A percentile compares a stretch with the other conserved stretches of the same genome.
Conservation (phyloP, 2,329 filamentous ascomycete species). For the Ascochyta lentis region DNA sequence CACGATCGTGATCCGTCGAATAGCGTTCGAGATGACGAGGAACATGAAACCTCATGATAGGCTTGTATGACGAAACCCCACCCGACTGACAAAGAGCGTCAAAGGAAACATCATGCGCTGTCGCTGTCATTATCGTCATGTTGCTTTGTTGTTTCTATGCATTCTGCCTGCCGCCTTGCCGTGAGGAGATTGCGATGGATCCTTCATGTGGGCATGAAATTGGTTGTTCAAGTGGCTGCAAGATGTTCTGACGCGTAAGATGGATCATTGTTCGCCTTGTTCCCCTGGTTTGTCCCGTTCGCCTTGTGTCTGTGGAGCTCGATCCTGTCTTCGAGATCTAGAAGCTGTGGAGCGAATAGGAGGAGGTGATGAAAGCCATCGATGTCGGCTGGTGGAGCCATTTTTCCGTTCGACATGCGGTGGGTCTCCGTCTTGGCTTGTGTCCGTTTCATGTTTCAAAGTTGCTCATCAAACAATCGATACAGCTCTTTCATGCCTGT, state of each 20-base stretch:
- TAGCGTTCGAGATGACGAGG: slow-evolving; percentile 20
- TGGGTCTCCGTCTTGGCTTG: slow-evolving; percentile 8
- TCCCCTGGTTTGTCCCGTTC: neutral
- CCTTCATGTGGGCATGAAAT: slow-evolving; percentile 13
- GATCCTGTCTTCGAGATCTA: slow-evolving; percentile 13
- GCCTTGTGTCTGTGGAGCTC: slow-evolving; percentile 7
- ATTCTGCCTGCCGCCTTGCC: slow-evolving; percentile 1
- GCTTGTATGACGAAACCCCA: slow-evolving; percentile 19
- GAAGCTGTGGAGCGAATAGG: slow-evolving; percentile 11
- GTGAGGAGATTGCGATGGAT: slow-evolving; percentile 10
- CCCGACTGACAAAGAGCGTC: slow-evolving; percentile 26
- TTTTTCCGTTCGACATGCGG: slow-evolving; percentile 4
- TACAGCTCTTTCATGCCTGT: slow-evolving; percentile 6
- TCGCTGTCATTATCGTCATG: slow-evolving; percentile 9
- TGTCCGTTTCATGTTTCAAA: slow-evolving; percentile 14
- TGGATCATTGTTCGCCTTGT: neutral
- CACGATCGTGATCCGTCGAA: slow-evolving; percentile 22
- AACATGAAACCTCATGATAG: slow-evolving; percentile 29
- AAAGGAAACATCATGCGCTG: slow-evolving; percentile 37
- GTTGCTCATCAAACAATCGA: slow-evolving; percentile 18
- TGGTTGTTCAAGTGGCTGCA: slow-evolving; percentile 8
- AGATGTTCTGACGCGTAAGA: slow-evolving; percentile 1
- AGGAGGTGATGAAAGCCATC: slow-evolving; percentile 1
- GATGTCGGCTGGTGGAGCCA: slow-evolving; percentile 1
- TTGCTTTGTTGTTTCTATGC: neutral